Percentiles rank a stretch among this genome's conserved stretches.
These are phyloP conservation scores for Kuraishia piskuri DNA, from an alignment of 805 yeast genomes.

Conservation along the genomic window DNA sequence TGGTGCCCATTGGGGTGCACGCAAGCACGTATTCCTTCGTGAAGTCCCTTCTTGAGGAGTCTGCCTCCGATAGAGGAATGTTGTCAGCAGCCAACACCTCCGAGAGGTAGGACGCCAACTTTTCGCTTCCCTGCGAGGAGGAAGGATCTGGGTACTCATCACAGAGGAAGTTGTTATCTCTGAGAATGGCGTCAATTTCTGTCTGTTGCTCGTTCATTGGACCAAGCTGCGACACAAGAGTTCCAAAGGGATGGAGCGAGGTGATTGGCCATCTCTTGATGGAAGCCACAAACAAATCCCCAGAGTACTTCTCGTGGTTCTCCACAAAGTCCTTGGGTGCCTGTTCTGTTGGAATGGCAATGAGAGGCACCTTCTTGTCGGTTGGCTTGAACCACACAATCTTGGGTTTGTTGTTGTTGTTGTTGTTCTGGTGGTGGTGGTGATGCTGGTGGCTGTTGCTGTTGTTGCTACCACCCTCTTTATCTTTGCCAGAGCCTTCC, in stretches of 20 bases:
- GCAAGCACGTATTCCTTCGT: constrained; percentile 56
- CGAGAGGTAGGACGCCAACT: constrained; percentile 12
- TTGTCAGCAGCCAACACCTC: constrained; percentile 29
- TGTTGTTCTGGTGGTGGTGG: constrained; percentile 20
- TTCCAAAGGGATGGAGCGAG: constrained; percentile 96
- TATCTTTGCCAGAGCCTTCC: constrained; percentile 22
- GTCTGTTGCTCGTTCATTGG: constrained; percentile 66
- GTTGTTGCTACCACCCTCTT: constrained; percentile 25
- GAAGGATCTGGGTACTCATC: constrained; percentile 61
- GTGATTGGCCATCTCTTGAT: constrained; percentile 99
- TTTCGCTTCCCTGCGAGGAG: constrained; percentile 9
- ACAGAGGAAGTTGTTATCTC: constrained; percentile 78
- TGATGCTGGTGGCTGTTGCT: constrained; percentile 20
- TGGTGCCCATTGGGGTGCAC: constrained; percentile 45
- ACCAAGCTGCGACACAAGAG: constrained; percentile 81
- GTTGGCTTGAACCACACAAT: constrained; percentile 99
- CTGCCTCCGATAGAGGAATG: constrained; percentile 22
- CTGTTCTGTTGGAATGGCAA: constrained; percentile 97
- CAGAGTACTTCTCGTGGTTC: constrained; percentile 74
- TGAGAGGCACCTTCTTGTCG: constrained; percentile 93
- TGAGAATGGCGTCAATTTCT: constrained; percentile 79
- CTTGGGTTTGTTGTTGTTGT: constrained; percentile 55
- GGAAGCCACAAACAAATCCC: constrained; percentile 84
- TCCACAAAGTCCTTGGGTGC: constrained; percentile 95
- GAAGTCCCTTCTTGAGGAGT: constrained; percentile 40